These are phyloP conservation scores for Lagenaria siceraria DNA, from an alignment of 306 rosid genomes.

Conservation along the genomic window DNA sequence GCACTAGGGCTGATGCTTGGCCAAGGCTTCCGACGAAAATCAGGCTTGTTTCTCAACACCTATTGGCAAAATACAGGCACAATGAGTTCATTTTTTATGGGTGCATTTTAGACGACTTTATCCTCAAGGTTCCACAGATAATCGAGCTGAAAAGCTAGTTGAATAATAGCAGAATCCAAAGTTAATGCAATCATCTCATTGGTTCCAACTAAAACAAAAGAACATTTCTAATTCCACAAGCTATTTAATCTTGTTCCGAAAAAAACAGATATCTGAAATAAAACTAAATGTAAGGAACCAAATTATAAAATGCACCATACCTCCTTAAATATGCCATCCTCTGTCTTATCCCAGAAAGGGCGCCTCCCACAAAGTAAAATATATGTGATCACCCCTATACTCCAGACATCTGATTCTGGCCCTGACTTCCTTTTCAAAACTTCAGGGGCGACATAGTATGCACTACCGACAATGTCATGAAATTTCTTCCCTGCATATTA, in stretches of 20 bases:
- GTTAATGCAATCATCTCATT: not conserved
- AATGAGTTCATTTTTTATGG: not conserved
- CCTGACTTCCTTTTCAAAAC: constrained; percentile 94
- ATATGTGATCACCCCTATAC: constrained; percentile 96
- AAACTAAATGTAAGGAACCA: constrained; percentile 2
- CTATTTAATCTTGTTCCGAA: not conserved
- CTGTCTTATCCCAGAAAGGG: constrained; percentile 99
- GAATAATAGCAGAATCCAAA: not conserved
- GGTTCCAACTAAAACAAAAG: not conserved
- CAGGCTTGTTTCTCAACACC: constrained; percentile 92
- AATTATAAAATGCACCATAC: constrained; percentile 27
- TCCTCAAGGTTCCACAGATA: not conserved
- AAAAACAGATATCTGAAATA: not conserved
- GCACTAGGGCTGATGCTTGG: constrained; percentile 61
- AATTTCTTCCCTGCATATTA: constrained; percentile 62
- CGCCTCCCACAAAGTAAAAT: constrained; percentile 97
- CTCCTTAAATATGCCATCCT: constrained; percentile 99
- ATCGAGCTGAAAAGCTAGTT: not conserved
- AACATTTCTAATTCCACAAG: not conserved
- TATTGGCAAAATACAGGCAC: constrained; percentile 16
- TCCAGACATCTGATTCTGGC: constrained; percentile 99
- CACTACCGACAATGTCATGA: constrained; percentile 95
- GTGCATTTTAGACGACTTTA: not conserved
- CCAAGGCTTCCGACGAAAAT: constrained; percentile 98
- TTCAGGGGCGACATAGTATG: constrained; percentile 98